These are phyloP conservation scores for Elsinoe fawcettii DNA, from an alignment of 2,329 filamentous ascomycete genomes.

Conservation along the genomic window DNA sequence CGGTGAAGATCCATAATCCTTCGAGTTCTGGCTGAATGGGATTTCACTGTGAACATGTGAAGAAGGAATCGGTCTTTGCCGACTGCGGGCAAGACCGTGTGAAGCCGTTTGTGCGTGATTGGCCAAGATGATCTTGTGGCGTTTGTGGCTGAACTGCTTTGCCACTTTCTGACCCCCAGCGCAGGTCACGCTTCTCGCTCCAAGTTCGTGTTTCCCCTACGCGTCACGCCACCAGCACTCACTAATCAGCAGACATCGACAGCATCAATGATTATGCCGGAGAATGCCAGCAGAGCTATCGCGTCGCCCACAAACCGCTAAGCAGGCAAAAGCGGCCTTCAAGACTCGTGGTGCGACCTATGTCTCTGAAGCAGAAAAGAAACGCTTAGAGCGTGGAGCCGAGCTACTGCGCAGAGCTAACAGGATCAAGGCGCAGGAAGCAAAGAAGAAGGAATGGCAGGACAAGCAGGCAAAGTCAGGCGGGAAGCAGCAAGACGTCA, in stretches of 20 bases:
- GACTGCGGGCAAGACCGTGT: background rate
- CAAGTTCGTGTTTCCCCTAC: background rate
- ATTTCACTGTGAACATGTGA: background rate
- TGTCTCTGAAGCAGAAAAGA: conserved; percentile 27
- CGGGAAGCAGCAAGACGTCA: conserved; percentile 18
- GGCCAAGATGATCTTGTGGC: background rate
- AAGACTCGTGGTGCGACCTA: conserved; percentile 27
- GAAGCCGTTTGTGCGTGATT: background rate
- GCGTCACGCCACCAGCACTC: background rate
- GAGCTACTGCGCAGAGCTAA: conserved; percentile 30
- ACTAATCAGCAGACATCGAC: background rate
- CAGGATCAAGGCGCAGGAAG: conserved; percentile 28
- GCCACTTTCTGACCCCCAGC: conserved; percentile 9
- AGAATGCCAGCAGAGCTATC: conserved; percentile 9
- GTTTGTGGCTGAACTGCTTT: conserved; percentile 12
- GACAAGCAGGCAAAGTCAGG: conserved; percentile 26
- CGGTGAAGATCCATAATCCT: background rate
- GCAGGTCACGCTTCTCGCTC: background rate
- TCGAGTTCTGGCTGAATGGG: background rate
- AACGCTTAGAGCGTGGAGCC: conserved; percentile 28
- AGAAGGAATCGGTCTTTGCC: background rate
- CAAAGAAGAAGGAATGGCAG: conserved; percentile 24
- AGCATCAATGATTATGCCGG: conserved; percentile 11
- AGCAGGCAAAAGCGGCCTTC: conserved; percentile 32
- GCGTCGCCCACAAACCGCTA: conserved; percentile 26